Base-by-base conservation (phyloP, 78 protist species). In the Speleostelium caveatum region DNA sequence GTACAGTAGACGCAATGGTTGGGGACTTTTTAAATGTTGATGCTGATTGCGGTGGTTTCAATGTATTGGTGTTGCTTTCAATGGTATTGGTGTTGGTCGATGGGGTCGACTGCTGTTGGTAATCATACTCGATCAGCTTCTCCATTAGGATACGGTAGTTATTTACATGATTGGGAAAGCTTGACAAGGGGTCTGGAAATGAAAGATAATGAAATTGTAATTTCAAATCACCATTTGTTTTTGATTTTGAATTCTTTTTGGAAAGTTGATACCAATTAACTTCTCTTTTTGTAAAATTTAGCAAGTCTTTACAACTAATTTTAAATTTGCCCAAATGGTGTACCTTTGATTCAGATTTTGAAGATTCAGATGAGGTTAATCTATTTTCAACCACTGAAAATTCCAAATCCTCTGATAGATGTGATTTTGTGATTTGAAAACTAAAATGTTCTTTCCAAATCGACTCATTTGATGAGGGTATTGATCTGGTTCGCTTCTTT, bases 201-300 rank as follows among this genome's bases (percentile, higher is more conserved):
- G 51, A 51, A 17, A 83, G 10, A 45, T 69, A 83, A 42, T 83
- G 77, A n/a, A 83, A 83, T 42, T 83, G 91, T 32, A 83, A 59
- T 83, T 58, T 67, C 12, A 83, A 19, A 45, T 83, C 91, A 59
- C 91, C 91, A 69, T 73, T 69, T 24, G 69, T 36, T 71, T 33
- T 83, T 38, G 78, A 68, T 58, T 79, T 45, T 22, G 91, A 83
- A 10, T 77, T 68, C 69, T 79, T 67, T 66, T 83, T 83, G 39
- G 67, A 79, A 4, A 83, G 30, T 42, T 56, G 78, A 22, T 21
- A 67, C 91, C 91, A 83, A 69, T 60, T 83, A 0, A 83, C 91
- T 42, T 83, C 91, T 22, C 91, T 26, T 39, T 83, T 83, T 41
- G 53, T 26, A 45, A 45, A 69, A 5, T 28, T 4, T 73, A 83